phyloP scores from a whole-genome alignment of 208 protist genomes.

The Leishmania tarentolae region DNA sequence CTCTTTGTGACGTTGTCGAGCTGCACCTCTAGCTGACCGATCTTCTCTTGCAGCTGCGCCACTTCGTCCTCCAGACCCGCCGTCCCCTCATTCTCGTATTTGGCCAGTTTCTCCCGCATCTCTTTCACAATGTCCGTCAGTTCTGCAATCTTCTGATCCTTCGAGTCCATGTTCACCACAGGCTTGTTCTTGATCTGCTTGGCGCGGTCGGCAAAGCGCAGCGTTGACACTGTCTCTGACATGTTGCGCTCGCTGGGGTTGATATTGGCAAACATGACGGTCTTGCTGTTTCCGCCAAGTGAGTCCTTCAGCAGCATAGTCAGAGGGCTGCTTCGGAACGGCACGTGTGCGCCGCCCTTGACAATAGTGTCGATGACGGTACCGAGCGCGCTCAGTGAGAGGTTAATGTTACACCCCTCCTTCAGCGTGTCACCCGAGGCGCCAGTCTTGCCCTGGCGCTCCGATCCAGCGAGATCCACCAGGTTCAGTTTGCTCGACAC shows the following conservation, averaged over 20 bases:
- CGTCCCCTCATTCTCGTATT: constrained; percentile 77
- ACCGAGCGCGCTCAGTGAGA: constrained; percentile 89
- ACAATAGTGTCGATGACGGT: constrained; percentile 93
- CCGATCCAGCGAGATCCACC: constrained; percentile 92
- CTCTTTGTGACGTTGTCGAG: constrained; percentile 74
- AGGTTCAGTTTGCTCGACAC: constrained; percentile 92
- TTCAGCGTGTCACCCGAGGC: constrained; percentile 91
- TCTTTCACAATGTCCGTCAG: constrained; percentile 73
- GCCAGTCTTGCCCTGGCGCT: constrained; percentile 90
- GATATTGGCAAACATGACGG: constrained; percentile 93
- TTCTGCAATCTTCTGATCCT: constrained; percentile 89
- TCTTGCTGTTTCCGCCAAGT: constrained; percentile 89
- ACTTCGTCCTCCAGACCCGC: constrained; percentile 70
- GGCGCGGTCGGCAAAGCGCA: constrained; percentile 88
- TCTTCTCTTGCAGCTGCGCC: constrained; percentile 57
- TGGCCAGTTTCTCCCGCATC: constrained; percentile 77
- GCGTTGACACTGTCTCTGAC: constrained; percentile 88
- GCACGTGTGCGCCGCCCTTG: constrained; percentile 84
- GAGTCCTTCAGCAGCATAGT: constrained; percentile 93
- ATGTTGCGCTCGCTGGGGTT: constrained; percentile 87
- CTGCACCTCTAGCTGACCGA: constrained; percentile 74
- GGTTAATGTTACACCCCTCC: constrained; percentile 94
- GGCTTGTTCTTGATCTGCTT: constrained; percentile 95
- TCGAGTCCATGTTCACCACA: constrained; percentile 88
- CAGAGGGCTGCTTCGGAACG: constrained; percentile 83